A percentile compares a stretch with the other conserved stretches of the same genome.
Conservation (phyloP, 805 yeast species). For the Ogataea corticis region DNA sequence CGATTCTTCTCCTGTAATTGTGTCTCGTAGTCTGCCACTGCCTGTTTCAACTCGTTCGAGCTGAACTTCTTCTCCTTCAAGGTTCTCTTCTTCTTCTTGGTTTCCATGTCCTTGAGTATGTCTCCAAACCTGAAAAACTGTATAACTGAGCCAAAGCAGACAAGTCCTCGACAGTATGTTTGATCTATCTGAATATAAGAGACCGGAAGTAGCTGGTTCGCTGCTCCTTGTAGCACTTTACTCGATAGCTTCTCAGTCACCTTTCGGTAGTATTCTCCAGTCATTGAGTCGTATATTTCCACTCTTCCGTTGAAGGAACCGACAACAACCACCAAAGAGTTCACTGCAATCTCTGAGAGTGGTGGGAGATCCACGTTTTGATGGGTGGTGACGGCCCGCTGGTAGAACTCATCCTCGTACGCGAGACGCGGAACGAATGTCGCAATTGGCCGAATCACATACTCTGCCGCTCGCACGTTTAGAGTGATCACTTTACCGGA, state of each 20-base stretch:
- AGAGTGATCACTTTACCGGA: slow-evolving; percentile 44
- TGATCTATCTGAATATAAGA: slow-evolving; percentile 26
- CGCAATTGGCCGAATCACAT: slow-evolving; percentile 19
- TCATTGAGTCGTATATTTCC: slow-evolving; percentile 42
- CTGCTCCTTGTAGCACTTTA: slow-evolving; percentile 16
- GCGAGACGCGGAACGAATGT: slow-evolving; percentile 26
- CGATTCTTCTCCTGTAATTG: slow-evolving; percentile 29
- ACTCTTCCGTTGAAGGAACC: slow-evolving; percentile 46
- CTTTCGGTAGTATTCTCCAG: slow-evolving; percentile 42
- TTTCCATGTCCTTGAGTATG: slow-evolving; percentile 20
- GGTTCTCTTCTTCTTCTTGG: slow-evolving; percentile 17
- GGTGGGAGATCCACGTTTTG: slow-evolving; percentile 29
- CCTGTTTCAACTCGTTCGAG: slow-evolving; percentile 35
- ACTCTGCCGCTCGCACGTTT: slow-evolving; percentile 39
- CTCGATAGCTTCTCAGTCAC: slow-evolving; percentile 22
- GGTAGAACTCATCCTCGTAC: slow-evolving; percentile 22
- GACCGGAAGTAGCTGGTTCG: slow-evolving; percentile 20
- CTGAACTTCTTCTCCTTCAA: slow-evolving; percentile 30
- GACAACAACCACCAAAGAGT: slow-evolving; percentile 33
- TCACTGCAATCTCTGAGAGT: slow-evolving; percentile 30
- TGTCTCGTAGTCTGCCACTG: slow-evolving; percentile 31
- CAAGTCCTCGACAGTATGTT: slow-evolving; percentile 35
- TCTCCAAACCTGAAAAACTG: slow-evolving; percentile 52
- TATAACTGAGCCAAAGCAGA: slow-evolving; percentile 41
- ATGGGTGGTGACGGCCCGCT: slow-evolving; percentile 11